These are phyloP conservation scores for Neofusicoccum sp. DNA, from an alignment of 2,329 filamentous ascomycete genomes.

Conservation along the genomic window DNA sequence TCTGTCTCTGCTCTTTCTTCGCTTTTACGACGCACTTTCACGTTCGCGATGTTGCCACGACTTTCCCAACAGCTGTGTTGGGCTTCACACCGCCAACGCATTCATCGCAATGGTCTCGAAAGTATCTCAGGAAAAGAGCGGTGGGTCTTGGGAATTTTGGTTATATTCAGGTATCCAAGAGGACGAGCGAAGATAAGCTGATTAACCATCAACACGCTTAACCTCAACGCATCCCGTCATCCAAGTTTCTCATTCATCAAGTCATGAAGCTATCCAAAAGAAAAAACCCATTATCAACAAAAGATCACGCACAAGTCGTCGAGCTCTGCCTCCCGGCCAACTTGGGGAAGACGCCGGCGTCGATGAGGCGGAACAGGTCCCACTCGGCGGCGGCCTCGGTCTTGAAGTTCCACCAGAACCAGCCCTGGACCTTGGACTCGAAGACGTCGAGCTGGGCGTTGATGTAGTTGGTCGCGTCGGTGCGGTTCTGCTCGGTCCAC, in stretches of 20 bases:
- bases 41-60: too few species aligned
- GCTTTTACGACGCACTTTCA: too few species aligned
- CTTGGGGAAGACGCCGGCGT: constrained; percentile 55
- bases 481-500: constrained; percentile 49
- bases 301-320: not conserved
- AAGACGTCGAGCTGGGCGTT: constrained; percentile 59
- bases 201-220: too few species aligned
- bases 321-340: not conserved
- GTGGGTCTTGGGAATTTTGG: too few species aligned
- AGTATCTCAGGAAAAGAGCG: too few species aligned
- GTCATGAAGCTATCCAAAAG: not conserved
- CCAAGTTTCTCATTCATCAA: not conserved
- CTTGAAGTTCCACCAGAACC: constrained; percentile 64
- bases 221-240: not conserved
- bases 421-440: constrained; percentile 54
- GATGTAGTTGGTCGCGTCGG: constrained; percentile 53
- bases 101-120: too few species aligned
- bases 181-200: too few species aligned
- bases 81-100: too few species aligned
- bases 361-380: constrained; percentile 55
- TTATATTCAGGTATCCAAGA: too few species aligned
- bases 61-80: too few species aligned
- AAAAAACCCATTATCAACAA: not conserved
- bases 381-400: constrained; percentile 57
- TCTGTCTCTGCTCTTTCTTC: too few species aligned